Evolutionary conservation across 2,329 filamentous ascomycete genomes (phyloP).

Genomic region (Ascochyta lentis): DNA sequence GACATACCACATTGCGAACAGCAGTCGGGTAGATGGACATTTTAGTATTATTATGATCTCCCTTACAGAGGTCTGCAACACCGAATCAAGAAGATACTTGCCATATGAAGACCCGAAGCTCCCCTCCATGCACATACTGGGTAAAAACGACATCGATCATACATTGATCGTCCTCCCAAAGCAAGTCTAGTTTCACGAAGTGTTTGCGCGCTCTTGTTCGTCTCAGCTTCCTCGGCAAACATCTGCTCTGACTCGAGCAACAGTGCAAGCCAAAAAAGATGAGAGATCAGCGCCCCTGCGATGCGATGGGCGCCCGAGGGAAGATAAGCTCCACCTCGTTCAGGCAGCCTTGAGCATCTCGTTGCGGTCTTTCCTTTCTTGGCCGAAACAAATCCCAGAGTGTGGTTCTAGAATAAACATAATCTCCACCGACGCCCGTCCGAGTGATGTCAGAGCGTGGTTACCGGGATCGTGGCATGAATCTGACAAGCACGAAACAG

Average conservation of each 20-base stretch:
- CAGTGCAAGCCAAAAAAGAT: neutral
- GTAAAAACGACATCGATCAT: neutral
- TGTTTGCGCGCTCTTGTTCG: neutral
- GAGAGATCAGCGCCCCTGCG: neutral
- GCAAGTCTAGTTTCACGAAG: neutral
- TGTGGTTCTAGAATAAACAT: slow-evolving; percentile 11
- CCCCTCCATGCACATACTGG: no score
- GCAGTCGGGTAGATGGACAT: slow-evolving; percentile 9
- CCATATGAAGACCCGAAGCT: neutral
- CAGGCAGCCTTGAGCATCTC: slow-evolving; percentile 5
- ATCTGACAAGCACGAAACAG: slow-evolving; percentile 6
- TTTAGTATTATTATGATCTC: slow-evolving; percentile 6
- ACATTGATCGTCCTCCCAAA: neutral
- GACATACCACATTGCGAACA: slow-evolving; percentile 6
- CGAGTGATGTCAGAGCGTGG: slow-evolving; percentile 11
- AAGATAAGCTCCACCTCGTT: neutral
- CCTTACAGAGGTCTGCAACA: neutral
- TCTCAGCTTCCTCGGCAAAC: slow-evolving; percentile 1
- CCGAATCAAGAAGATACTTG: slow-evolving; percentile 5
- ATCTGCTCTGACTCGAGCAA: neutral
- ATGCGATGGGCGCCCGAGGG: neutral
- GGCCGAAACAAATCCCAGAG: neutral
- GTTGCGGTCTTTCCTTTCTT: neutral
- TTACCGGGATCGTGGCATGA: slow-evolving; percentile 10
- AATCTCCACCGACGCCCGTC: slow-evolving; percentile 1